Evolutionary conservation across 805 yeast genomes (phyloP), one percentile per base, ranked within the genome.

Genomic region (Wickerhamomyces bisporus): DNA sequence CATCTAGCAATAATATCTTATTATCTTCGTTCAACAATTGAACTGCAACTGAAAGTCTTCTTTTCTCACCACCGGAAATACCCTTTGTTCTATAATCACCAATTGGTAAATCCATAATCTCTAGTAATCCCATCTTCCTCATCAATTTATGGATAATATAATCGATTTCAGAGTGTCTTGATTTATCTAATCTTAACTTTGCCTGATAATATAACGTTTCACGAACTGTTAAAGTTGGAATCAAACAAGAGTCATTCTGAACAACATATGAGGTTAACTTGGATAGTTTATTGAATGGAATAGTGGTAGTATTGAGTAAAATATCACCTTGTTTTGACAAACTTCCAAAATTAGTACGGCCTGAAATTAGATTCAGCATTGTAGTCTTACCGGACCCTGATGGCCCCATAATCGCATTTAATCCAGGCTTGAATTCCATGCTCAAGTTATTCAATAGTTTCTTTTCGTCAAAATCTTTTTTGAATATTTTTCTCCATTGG

Each of bases 351-450:
- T 38, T 55, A 28, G 47, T 62, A 36, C 93, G 66, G 17, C 79
- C 77, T 16, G 93, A 78, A 15, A 83, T 61, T 26, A 70, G 60
- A 52, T 80, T 83, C 45, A 83, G 59, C 31, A 84, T 54, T 0
- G 89, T 76, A 0, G 87, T 78, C 51, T 83, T 83, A 9, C 91
- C 93, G 0, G 84, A 77, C 1, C 91, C 91, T 1, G 88, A 81
- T 0, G 91, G 89, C 0, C 93, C 93, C 79, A 83, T 74, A 31
- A 83, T 81, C 5, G 81, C 86, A 52, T 81, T 83, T 9, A 84
- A 63, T 13, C 80, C 77, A 1, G 97, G 95, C 35, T 74, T 73
- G 5, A 81, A 95, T 6, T 73, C 68, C 34, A 91, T 68, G 6
- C 87, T 77, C 17, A 63, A 60, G 18, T 65, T 68, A 26, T 7